Percentiles rank a stretch among this genome's conserved stretches.
phyloP scores from a whole-genome alignment of 768 basidiomycete genomes.

The Agrocybe praecox region DNA sequence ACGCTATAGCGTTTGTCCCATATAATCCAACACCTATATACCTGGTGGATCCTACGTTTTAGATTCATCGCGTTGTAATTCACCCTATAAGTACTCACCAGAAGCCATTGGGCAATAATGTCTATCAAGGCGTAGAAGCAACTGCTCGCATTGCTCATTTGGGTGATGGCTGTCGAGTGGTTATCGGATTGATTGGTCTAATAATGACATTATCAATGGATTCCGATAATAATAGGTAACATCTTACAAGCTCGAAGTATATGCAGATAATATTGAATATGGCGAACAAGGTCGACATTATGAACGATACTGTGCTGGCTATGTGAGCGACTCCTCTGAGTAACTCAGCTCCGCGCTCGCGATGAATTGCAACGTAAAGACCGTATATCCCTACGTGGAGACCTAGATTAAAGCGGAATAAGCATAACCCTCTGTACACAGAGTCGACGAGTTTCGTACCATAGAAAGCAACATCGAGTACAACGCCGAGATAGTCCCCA shows the following conservation, averaged over 20 bases:
- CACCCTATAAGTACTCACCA: not conserved
- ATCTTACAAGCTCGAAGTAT: constrained; percentile 1
- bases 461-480: not conserved
- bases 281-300: not conserved
- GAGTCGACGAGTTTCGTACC: not conserved
- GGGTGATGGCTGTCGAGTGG: not conserved
- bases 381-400: not conserved
- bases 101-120: not conserved
- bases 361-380: not conserved
- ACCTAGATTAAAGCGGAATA: not conserved
- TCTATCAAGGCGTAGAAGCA: not conserved
- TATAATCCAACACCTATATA: constrained; percentile 3
- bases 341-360: not conserved
- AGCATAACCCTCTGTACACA: not conserved
- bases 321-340: not conserved
- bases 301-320: not conserved
- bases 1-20: not conserved
- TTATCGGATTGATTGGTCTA: not conserved
- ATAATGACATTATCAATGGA: too few species aligned
- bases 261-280: not conserved
- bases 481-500: not conserved
- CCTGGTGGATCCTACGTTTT: not conserved
- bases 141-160: not conserved
- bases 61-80: not conserved
- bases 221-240: not conserved